A percentile compares a stretch with the other conserved stretches of the same genome.
These are phyloP conservation scores for Penicillium polonicum DNA, from an alignment of 2,329 filamentous ascomycete species.

Conservation along the genomic window DNA sequence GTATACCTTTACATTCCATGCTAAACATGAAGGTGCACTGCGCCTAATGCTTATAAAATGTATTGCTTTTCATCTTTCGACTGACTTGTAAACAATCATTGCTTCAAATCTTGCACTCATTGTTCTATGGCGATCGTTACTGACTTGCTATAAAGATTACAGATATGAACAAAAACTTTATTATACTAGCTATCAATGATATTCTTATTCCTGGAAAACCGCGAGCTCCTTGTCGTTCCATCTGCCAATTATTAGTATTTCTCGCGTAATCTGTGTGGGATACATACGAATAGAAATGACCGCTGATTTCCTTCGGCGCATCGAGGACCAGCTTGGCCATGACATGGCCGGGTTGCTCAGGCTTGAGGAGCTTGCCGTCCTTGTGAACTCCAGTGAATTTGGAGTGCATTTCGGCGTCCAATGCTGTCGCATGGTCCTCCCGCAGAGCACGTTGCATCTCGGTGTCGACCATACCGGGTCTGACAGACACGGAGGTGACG, in stretches of 20 bases:
- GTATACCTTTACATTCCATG: constrained; percentile 58
- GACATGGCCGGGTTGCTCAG: constrained; percentile 81
- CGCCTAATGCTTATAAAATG: constrained; percentile 55
- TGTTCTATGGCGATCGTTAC: constrained; percentile 26
- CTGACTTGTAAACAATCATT: constrained; percentile 47
- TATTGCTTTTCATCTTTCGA: constrained; percentile 66
- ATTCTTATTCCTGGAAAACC: constrained; percentile 42
- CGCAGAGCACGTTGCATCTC: constrained; percentile 61
- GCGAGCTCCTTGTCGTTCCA: constrained; percentile 48
- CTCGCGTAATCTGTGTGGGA: constrained; percentile 1
- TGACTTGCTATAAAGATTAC: constrained; percentile 29
- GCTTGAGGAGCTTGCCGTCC: constrained; percentile 69
- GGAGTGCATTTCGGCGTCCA: constrained; percentile 58
- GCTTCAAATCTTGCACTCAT: constrained; percentile 20
- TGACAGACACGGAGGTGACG: constrained; percentile 30
- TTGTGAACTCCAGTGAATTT: constrained; percentile 70
- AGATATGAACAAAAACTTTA: constrained; percentile 6
- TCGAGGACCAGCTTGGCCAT: constrained; percentile 74
- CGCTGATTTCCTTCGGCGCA: constrained; percentile 67
- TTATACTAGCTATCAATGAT: constrained; percentile 9
- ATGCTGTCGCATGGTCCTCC: constrained; percentile 63
- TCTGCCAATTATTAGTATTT: constrained; percentile 34
- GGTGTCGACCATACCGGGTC: constrained; percentile 38
- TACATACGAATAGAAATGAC: constrained; percentile 62
- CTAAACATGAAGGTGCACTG: constrained; percentile 58